Base-by-base conservation (phyloP, 495 filamentous ascomycete species). In the Penicillium alfredii region DNA sequence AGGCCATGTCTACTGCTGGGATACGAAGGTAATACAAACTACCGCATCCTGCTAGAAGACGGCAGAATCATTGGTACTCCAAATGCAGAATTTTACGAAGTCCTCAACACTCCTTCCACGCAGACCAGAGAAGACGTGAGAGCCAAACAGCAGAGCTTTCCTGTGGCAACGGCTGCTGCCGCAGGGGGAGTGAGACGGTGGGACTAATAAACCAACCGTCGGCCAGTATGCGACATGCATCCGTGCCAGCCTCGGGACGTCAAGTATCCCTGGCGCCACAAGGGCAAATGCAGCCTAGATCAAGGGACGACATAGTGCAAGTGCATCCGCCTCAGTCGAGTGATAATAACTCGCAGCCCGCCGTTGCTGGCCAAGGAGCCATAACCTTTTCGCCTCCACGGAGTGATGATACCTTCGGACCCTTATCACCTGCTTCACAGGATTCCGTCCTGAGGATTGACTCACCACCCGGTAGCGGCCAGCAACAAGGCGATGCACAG, bases 21-120 rank as follows among this genome's bases (percentile, higher is more conserved):
- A 22, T 54, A 50, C 11, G 42, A 54, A 23, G 47, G 42, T 21
- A 51, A 47, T 38, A 51, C 39, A 15, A 54, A 46, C 47, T 54
- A 54, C 31, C 30, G 35, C 29, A 50, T 54, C 38, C 50, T 54
- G 0, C 37, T 50, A 22, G 42, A 33, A 46, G 46, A 50, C 28
- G 38, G 50, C 11, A 50, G 47, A 38, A 47, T 54, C 23, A 24
- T 45, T 45, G 31, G 43, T 9, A 45, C 43, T 1, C 43, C 25
- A 45, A 45, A 45, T 20, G 30, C 43, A 31, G 36, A 45, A 40
- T 45, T 45, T 36, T 19, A 40, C 8, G 43, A 45, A 45, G 43
- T 45, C 43, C 36, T 45, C 20, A 40, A 30, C 31, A 31, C 50
- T 50, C 47, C 34, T 25, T 47, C 46, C 31, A 46, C 33, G 44